Conservation (phyloP, 805 yeast species). For the Schwanniomyces pseudopolymorphus region DNA sequence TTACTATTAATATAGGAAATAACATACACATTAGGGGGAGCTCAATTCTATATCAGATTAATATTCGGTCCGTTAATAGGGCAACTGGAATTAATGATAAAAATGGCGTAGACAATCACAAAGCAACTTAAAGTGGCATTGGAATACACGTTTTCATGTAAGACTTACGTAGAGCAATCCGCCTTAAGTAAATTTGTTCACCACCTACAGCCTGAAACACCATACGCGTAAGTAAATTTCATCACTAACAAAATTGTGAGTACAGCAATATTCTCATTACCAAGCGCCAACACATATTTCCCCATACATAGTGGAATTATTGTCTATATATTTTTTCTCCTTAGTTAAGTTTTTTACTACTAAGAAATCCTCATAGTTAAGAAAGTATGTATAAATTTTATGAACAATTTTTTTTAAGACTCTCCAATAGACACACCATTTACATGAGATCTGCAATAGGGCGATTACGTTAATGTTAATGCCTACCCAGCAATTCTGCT, state of each 20-base stretch:
- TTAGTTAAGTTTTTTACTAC: constrained; percentile 6
- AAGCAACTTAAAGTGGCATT: too few species aligned
- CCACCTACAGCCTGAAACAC: not conserved
- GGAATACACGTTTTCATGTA: not conserved
- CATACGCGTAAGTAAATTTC: constrained; percentile 5
- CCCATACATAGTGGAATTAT: constrained; percentile 5
- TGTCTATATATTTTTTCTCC: constrained; percentile 3
- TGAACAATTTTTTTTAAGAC: not conserved
- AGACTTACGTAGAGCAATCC: not conserved
- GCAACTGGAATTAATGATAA: too few species aligned
- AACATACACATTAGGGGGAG: too few species aligned
- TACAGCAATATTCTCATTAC: constrained; percentile 12
- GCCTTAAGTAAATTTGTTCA: constrained; percentile 4
- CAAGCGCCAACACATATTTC: constrained; percentile 7
- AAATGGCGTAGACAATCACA: too few species aligned
- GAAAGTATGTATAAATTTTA: constrained; percentile 6
- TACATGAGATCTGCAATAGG: not conserved
- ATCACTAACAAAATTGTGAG: constrained; percentile 11
- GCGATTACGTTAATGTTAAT: not conserved
- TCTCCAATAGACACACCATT: not conserved
- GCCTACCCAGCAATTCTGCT: not conserved
- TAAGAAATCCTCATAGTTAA: constrained; percentile 2
- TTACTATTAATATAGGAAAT: too few species aligned
- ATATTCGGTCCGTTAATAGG: too few species aligned
- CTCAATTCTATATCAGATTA: too few species aligned